phyloP scores from a whole-genome alignment of 1,284 basidiomycete genomes.

The Ustilago esculenta region DNA sequence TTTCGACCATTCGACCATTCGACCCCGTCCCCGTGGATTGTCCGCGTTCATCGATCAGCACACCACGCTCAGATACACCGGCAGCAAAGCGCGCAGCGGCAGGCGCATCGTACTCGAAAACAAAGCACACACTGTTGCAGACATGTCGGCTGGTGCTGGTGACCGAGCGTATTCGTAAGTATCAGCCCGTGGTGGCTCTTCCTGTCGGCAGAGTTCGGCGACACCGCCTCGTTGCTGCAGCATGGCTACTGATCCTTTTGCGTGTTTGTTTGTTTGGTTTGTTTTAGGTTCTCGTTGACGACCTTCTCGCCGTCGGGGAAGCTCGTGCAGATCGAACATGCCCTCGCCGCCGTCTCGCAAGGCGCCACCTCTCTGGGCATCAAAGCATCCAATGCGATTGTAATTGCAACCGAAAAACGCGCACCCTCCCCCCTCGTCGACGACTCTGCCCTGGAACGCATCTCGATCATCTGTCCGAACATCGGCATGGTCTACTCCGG shows the following conservation, averaged over 20 bases:
- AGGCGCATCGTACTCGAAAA: too few species aligned
- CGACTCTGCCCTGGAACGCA: slow-evolving; percentile 94
- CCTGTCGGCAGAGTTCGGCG: too few species aligned
- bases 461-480: slow-evolving; percentile 95
- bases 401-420: slow-evolving; percentile 99
- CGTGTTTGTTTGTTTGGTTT: slow-evolving; percentile 1
- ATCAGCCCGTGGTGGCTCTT: too few species aligned
- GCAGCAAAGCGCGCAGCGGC: too few species aligned
- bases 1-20: too few species aligned
- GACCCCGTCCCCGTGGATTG: too few species aligned
- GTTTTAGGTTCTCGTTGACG: slow-evolving; percentile 89
- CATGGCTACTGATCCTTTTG: not conserved
- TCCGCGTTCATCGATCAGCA: too few species aligned
- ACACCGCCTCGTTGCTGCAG: too few species aligned
- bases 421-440: slow-evolving; percentile 96
- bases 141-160: slow-evolving; percentile 63
- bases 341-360: slow-evolving; percentile 83
- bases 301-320: slow-evolving; percentile 99
- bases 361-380: slow-evolving; percentile 98
- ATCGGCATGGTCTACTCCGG: slow-evolving; percentile 97
- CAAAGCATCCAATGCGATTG: slow-evolving; percentile 98
- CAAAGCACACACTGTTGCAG: not conserved
- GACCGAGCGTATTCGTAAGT: slow-evolving; percentile 63
- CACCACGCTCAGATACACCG: too few species aligned
- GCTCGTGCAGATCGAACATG: slow-evolving; percentile 90